phyloP scores from a whole-genome alignment of 768 basidiomycete genomes.

The Boletus pseudo-olivaceus region DNA sequence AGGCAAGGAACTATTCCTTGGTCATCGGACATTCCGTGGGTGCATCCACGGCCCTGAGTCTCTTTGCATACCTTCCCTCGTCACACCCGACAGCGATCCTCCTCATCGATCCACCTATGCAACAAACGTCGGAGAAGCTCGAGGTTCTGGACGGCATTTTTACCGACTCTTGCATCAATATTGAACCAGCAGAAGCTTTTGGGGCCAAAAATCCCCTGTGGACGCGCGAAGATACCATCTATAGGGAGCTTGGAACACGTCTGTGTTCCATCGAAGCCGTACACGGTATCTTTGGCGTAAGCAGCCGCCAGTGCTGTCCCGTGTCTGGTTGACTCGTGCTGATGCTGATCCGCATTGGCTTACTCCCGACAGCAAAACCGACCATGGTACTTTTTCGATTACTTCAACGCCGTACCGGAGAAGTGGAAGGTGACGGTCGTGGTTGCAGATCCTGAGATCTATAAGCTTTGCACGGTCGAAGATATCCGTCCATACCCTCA shows the following conservation, averaged over 20 bases:
- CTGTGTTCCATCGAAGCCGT: constrained; percentile 7
- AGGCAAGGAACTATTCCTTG: constrained; percentile 5
- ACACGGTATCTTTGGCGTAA: constrained; percentile 5
- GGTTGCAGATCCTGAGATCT: constrained; percentile 17
- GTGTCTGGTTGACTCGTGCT: background rate
- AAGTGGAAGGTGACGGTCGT: constrained; percentile 17
- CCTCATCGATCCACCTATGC: constrained; percentile 19
- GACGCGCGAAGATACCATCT: constrained; percentile 9
- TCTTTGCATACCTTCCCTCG: constrained; percentile 8
- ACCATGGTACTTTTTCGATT: constrained; percentile 19
- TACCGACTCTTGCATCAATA: background rate
- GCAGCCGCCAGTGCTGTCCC: background rate
- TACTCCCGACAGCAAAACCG: constrained; percentile 6
- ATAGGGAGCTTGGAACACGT: constrained; percentile 9
- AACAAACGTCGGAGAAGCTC: background rate
- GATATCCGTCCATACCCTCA: constrained; percentile 15
- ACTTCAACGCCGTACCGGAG: background rate
- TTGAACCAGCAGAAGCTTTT: background rate
- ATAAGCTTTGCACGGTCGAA: background rate
- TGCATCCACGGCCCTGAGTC: background rate
- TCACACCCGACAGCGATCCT: constrained; percentile 12
- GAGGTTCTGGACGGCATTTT: background rate
- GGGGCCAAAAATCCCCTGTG: constrained; percentile 11
- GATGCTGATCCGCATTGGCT: background rate
- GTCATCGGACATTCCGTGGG: constrained; percentile 24